Conservation (phyloP, 2,329 filamentous ascomycete genomes). For the Aspergillus ustus region DNA sequence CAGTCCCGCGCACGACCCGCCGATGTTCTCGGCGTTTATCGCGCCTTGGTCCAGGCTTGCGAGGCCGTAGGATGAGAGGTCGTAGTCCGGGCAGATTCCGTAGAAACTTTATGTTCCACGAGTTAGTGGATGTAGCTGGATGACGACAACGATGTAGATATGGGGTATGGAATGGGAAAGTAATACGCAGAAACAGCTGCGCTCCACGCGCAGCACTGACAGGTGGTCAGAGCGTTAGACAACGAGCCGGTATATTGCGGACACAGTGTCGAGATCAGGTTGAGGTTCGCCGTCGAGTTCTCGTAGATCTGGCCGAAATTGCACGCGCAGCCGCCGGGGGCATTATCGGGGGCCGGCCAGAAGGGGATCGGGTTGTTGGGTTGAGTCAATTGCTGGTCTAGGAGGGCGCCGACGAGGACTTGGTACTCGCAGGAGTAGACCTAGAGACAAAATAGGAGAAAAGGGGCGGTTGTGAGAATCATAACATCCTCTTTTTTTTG, state of each 20-base stretch:
- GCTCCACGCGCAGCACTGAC: slow-evolving; percentile 7
- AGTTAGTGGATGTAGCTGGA: not conserved
- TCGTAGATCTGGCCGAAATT: slow-evolving; percentile 1
- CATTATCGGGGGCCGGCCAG: not conserved
- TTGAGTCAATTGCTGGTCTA: no score
- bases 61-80: not conserved
- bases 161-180: no score
- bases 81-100: slow-evolving; percentile 5
- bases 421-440: no score
- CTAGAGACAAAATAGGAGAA: no score
- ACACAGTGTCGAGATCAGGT: not conserved
- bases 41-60: not conserved
- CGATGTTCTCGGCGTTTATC: not conserved
- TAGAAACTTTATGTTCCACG: slow-evolving; percentile 2
- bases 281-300: not conserved
- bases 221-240: not conserved
- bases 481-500: no score
- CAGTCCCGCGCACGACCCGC: not conserved
- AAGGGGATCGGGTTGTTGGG: not conserved
- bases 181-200: not conserved
- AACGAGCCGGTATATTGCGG: not conserved
- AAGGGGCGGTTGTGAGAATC: no score
- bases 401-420: no score
- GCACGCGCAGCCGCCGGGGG: slow-evolving; percentile 1
- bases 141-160: no score